Base-by-base conservation (phyloP, 345 rosid species). In the Excoecaria agallocha region DNA sequence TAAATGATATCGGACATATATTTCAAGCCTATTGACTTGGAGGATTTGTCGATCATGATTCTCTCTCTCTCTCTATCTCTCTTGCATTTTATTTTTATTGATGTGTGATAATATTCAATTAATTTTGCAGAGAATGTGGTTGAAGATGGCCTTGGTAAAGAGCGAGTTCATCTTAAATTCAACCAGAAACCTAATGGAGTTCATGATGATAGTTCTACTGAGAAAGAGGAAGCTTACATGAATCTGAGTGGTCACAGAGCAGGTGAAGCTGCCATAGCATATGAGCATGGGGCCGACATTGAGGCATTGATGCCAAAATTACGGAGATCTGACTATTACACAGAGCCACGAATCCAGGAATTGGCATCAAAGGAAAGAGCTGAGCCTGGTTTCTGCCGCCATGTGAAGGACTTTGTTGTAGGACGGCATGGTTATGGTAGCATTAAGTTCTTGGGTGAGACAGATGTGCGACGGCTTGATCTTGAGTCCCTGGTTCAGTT, bases 221-320 rank as follows among this genome's bases (percentile, higher is more conserved):
- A 81, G 68, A 84, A 81, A 77, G 91, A 89, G 17, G 87, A 85
- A 70, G 71, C 88, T n/a, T 83, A 84, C 59, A 82, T 61, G 84
- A 86, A 88, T 2, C 82, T 91, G 48, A 85, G 85, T 73, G 90
- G 91, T 70, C 88, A 85, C 80, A 82, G 91, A 77, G 91, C 94
- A 60, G 97, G 91, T 66, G 92, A 91, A 82, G 94, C 92, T 61
- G 93, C 97, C 4, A 89, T 89, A 39, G 93, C 78, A 8, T 89
- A 89, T 70, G 97, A 88, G 87, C 92, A 91, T 67, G 94, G 92
- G 70, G 87, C 93, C 60, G 97, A 91, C 67, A 88, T 95, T 43
- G 90, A 93, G 84, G 90, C 99, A n/a, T 74, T 88, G 62, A 85
- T 95, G 97, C 99, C 99, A 41, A 95, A 93, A 83, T 88, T 95